Evolutionary conservation across 805 yeast species (phyloP), one percentile per base, ranked within the genome.

Genomic region (Danielozyma ontarioensis): DNA sequence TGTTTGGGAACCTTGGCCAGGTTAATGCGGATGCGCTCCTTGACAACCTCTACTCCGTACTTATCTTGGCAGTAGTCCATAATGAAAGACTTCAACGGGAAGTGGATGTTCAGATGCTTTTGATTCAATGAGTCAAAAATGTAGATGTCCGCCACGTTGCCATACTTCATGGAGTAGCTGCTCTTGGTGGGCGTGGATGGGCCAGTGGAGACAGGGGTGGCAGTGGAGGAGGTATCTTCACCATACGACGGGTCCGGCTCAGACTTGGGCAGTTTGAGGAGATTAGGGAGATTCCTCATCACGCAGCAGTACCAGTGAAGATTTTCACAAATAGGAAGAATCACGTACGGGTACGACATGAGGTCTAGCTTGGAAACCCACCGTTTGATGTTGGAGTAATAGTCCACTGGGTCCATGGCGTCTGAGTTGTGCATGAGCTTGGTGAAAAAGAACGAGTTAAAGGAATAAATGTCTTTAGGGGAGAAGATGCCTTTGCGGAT

Each of bases 241-340:
- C 22, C 10, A 19, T 6, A 19, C 10, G 22, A 6, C 6, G 22
- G 22, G 22, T 19, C 22, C 10, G 6, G 8, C 22, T 19, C 22
- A 19, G 3, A 3, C 16, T 12, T 8, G 13, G 46, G 36, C 17
- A 30, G 25, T 5, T 37, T 31, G 7, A 46, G 27, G 11, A 63
- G 43, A 33, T 50, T 44, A 31, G 75, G 64, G 47, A 76, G 61
- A 39, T 81, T 72, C 37, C 76, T 67, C 3, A 90, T 73, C 3
- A 90, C 72, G 17, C 85, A 80, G 29, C 89, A 79, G 51, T 79
- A 85, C 98, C 98, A 93, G 59, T 93, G 98, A 25, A 74, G 64
- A 26, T 71, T 72, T 41, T 80, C 84, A 55, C 86, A 85, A 6
- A 93, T 79, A 1, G 98, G 98, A 8, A 90, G 67, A 2, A 89